These are phyloP conservation scores for Chalciporus sphaerocephalus DNA, from an alignment of 768 basidiomycete species.

Conservation along the genomic window DNA sequence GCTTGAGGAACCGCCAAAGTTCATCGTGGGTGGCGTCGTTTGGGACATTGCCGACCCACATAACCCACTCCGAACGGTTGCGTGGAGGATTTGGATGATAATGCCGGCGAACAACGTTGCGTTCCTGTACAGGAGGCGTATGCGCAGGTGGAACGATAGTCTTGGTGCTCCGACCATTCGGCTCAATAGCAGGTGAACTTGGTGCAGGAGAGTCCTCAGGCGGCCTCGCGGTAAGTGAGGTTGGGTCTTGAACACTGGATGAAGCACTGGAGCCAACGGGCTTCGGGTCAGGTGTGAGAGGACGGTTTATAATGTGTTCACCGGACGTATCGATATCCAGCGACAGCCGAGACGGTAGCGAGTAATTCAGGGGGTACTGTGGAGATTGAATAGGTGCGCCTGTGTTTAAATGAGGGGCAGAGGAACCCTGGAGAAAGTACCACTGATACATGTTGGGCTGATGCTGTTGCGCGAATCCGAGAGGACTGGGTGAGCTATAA, in stretches of 20 bases:
- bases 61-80: conserved; percentile 85
- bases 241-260: background rate
- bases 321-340: conserved; percentile 16
- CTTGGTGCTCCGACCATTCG: background rate
- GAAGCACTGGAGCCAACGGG: background rate
- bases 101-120: conserved; percentile 41
- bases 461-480: conserved; percentile 37
- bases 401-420: conserved; percentile 27
- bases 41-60: conserved; percentile 95
- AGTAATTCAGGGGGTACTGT: conserved; percentile 30
- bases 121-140: conserved; percentile 19
- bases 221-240: background rate
- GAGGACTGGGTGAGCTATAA: conserved; percentile 32
- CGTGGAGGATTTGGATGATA: conserved; percentile 71
- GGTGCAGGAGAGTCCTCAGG: conserved; percentile 4
- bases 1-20: conserved; percentile 78
- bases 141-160: conserved; percentile 4
- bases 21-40: conserved; percentile 80
- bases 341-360: conserved; percentile 20
- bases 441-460: conserved; percentile 43
- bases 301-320: conserved; percentile 15
- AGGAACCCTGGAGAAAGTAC: conserved; percentile 39
- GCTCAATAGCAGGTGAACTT: background rate
- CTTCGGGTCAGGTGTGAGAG: conserved; percentile 10
- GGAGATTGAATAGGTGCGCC: conserved; percentile 29